A percentile compares a stretch with the other conserved stretches of the same genome.
Conservation (phyloP, 2,329 filamentous ascomycete species). For the Botryotinia calthae region DNA sequence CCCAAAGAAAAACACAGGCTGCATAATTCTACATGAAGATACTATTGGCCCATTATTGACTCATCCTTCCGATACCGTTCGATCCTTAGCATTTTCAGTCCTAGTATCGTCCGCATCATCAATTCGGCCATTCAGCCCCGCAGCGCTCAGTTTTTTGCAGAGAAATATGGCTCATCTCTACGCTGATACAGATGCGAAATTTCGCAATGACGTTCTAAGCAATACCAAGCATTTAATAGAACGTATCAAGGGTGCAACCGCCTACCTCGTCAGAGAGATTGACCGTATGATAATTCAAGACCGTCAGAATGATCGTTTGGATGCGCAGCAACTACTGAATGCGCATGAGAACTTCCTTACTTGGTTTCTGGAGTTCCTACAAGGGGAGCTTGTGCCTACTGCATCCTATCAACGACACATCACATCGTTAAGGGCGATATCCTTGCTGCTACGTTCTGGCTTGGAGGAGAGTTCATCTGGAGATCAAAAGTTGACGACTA, state of each 20-base stretch:
- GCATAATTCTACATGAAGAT: constrained; percentile 42
- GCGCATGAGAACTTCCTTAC: constrained; percentile 63
- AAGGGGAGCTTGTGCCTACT: constrained; percentile 71
- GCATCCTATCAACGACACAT: constrained; percentile 90
- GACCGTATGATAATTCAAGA: constrained; percentile 20
- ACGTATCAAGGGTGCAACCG: constrained; percentile 66
- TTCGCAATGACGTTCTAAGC: constrained; percentile 75
- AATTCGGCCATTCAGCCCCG: constrained; percentile 66
- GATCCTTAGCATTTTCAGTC: constrained; percentile 78
- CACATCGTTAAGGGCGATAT: constrained; percentile 70
- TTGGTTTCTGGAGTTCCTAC: constrained; percentile 73
- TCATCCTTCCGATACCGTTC: constrained; percentile 61
- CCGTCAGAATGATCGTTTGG: constrained; percentile 15
- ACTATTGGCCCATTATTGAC: constrained; percentile 53
- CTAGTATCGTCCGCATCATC: constrained; percentile 73
- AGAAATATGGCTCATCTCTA: constrained; percentile 69
- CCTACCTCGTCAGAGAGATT: constrained; percentile 48
- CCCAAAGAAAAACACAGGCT: constrained; percentile 37
- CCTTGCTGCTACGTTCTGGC: constrained; percentile 54
- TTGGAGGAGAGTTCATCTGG: neutral
- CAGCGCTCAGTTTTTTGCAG: constrained; percentile 60
- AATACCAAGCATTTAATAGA: constrained; percentile 74
- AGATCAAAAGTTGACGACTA: neutral
- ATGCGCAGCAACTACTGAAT: constrained; percentile 22
- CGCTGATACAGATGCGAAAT: constrained; percentile 81